Base-by-base conservation (phyloP, 1,139 yeast genomes). In the Pichia norvegensis region DNA sequence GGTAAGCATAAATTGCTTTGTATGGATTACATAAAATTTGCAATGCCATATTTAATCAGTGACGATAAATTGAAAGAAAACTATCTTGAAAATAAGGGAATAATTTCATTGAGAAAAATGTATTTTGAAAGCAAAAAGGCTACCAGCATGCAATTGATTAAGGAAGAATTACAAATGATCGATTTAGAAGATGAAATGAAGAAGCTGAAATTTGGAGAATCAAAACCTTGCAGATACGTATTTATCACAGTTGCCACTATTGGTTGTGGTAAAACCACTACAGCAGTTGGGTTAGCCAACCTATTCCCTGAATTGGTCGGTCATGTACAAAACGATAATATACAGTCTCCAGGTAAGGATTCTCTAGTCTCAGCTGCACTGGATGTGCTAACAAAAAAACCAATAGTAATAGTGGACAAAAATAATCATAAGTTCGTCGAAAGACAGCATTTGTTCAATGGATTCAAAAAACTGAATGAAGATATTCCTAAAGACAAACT, bases 201-300 rank as follows among this genome's bases (percentile, higher is more conserved):
- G 19, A 22, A 27, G 1, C 25, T 56, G 17, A 62, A 69, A 14
- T 55, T 48, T 40, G 59, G 57, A 1, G 43, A 46, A 25, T 14
- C 45, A 17, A 40, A 46, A 37, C 29, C 47, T 33, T 45, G 36
- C 16, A 47, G 44, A 57, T 86, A 78, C 58, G 73, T 85, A 0
- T 58, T 94, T 1, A 74, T 88, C 1, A 94, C 97, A 0, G 78
- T 90, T 14, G 88, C 97, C 0, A 87, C 96, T 0, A 76, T 92
- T 43, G 98, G 97, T 0, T 87, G 97, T 62, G 99, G 99, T 9
- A 94, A 94, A 61, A 88, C 97, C 0, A 87, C 97, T 0, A 76
- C 86, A 0, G 78, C 87, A 4, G 63, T 75, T 41, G 81, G 92
- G 0, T 66, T 92, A 39, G 55, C 61, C 1, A 61, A 72, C 10